Evolutionary conservation across 768 basidiomycete genomes (phyloP), one percentile per base, ranked within the genome.

Genomic region (Panus rudis): DNA sequence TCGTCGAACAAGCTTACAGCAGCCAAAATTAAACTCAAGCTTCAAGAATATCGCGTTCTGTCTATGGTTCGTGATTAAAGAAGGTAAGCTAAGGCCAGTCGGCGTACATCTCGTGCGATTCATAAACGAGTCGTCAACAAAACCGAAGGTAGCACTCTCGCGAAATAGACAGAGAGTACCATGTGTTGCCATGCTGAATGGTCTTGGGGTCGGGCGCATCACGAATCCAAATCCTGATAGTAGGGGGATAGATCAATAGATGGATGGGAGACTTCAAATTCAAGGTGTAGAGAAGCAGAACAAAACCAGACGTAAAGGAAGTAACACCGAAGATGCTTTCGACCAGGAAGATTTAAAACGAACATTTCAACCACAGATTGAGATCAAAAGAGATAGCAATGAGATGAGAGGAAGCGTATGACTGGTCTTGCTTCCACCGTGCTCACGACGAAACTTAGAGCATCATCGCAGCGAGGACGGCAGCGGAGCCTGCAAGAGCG

Each of bases 51-150:
- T n/a, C n/a, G n/a, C n/a, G n/a, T n/a, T n/a, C n/a, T n/a, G n/a
- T n/a, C n/a, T n/a, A n/a, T 38, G 39, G 47, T 31, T 21, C 47
- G 47, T 44, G 39, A 46, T 45, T 39, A 50, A 50, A 25, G 49
- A 50, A 40, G 21, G 49, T 50, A 46, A 43, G 45, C 45, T 50
- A 50, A 35, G 41, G 49, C 49, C 45, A 37, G 43, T 49, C 43
- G 39, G 48, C 43, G 33, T 42, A 50, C 45, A 46, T 46, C 45
- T n/a, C n/a, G n/a, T n/a, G 42, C 44, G 33, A 45, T 34, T 50
- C 49, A 37, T 50, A 41, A n/a, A 50, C 40, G 6, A 42, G 23
- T n/a, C 34, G 25, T 46, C 40, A 37, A 41, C 33, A 35, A 20
- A 35, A 35, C 16, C n/a, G 16, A 7, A 35, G 16, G 33, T 17